These are phyloP conservation scores for Neofusicoccum sp. DNA, from an alignment of 2,329 filamentous ascomycete species.

Conservation along the genomic window DNA sequence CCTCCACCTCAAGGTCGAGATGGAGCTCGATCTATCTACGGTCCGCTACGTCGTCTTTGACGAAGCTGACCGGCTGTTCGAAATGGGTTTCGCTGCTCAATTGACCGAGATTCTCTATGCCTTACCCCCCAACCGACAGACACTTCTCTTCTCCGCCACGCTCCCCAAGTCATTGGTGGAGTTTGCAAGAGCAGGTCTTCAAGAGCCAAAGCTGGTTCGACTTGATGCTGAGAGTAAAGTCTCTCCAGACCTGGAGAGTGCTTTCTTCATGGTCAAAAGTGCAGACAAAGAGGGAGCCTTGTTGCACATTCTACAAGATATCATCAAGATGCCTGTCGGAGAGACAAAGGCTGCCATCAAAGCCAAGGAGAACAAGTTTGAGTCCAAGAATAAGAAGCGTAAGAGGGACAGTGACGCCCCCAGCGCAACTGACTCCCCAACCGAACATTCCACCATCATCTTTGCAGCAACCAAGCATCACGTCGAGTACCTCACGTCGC, in stretches of 20 bases:
- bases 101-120: slow-evolving; percentile 90
- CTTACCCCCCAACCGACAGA: slow-evolving; percentile 80
- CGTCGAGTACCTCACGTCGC: slow-evolving; percentile 82
- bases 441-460: slow-evolving; percentile 88
- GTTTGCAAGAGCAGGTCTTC: slow-evolving; percentile 87
- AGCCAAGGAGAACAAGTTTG: slow-evolving; percentile 44
- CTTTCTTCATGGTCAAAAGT: slow-evolving; percentile 90
- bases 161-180: slow-evolving; percentile 92
- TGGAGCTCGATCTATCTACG: slow-evolving; percentile 86
- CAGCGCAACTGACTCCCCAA: slow-evolving; percentile 67
- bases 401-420: slow-evolving; percentile 59
- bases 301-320: slow-evolving; percentile 81
- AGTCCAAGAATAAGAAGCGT: slow-evolving; percentile 74
- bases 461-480: slow-evolving; percentile 96
- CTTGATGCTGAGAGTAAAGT: slow-evolving; percentile 94
- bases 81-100: slow-evolving; percentile 97
- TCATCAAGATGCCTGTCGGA: slow-evolving; percentile 86
- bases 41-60: slow-evolving; percentile 96
- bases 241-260: slow-evolving; percentile 91
- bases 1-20: slow-evolving; percentile 94
- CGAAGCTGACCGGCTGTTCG: slow-evolving; percentile 93
- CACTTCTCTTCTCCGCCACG: slow-evolving; percentile 91
- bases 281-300: slow-evolving; percentile 92
- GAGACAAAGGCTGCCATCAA: slow-evolving; percentile 52
- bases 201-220: slow-evolving; percentile 87